Conservation (phyloP, 129 eudicot species). For the Flaveria linearis region DNA sequence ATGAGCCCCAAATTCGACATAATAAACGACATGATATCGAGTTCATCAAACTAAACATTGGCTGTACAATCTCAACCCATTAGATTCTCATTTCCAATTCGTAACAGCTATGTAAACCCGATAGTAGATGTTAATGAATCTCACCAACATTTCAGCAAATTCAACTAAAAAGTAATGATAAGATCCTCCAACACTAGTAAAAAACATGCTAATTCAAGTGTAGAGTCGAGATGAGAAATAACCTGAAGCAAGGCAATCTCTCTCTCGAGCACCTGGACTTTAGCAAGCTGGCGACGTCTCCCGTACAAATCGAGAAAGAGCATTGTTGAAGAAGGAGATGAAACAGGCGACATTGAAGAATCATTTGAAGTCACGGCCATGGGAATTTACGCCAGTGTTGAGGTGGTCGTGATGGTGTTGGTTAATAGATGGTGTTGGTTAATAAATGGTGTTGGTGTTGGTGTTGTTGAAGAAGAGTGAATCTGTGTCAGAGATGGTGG, state of each 20-base stretch:
- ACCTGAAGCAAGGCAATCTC: conserved; percentile 42
- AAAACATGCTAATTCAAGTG: too few relatives aligned
- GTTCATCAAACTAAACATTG: too few relatives aligned
- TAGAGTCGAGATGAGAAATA: too few relatives aligned
- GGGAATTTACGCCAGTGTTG: too few relatives aligned
- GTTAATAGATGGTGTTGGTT: neutral
- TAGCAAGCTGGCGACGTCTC: conserved; percentile 39
- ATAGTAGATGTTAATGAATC: too few relatives aligned
- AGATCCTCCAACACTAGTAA: too few relatives aligned
- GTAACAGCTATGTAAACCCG: too few relatives aligned
- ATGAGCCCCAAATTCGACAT: neutral
- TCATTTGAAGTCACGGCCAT: conserved; percentile 37
- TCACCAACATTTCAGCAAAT: too few relatives aligned
- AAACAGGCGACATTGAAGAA: conserved; percentile 36
- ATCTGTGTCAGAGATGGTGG: conserved; percentile 39
- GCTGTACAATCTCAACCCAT: too few relatives aligned
- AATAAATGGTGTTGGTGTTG: neutral
- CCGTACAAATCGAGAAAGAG: conserved; percentile 39
- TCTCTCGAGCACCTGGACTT: conserved; percentile 41
- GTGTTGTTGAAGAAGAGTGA: conserved; percentile 18
- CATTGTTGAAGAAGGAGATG: conserved; percentile 21
- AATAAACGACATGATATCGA: too few relatives aligned
- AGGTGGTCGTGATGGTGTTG: neutral
- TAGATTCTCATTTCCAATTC: too few relatives aligned
- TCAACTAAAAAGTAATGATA: too few relatives aligned